Conservation (phyloP, 2,329 filamentous ascomycete genomes). For the Cladosporium austrohemisphaericum region DNA sequence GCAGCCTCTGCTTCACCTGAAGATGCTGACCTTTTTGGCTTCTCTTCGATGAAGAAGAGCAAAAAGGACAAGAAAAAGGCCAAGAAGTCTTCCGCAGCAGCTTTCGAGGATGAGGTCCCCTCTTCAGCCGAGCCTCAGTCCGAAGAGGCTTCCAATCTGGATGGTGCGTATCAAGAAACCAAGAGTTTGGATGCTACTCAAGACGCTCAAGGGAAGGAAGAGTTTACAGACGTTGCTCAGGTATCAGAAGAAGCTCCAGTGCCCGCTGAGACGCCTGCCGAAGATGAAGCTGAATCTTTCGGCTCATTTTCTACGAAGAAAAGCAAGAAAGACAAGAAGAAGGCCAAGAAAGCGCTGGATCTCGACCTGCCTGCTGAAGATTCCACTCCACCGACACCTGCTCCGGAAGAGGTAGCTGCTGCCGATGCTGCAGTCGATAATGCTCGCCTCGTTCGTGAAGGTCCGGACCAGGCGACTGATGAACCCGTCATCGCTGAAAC, state of each 20-base stretch:
- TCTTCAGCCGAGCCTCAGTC: no score
- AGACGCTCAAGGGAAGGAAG: no score
- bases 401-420: not conserved
- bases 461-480: not conserved
- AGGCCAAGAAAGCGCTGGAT: constrained; percentile 17
- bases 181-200: no score
- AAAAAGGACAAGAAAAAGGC: constrained; percentile 45
- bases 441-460: not conserved
- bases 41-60: constrained; percentile 29
- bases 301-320: constrained; percentile 21
- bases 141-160: no score
- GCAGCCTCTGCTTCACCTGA: not conserved
- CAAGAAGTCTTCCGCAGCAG: constrained; percentile 15
- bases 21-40: constrained; percentile 22
- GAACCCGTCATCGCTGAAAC: not conserved
- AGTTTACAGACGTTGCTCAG: no score
- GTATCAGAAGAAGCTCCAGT: no score
- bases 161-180: no score
- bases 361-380: not conserved
- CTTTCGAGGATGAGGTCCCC: not conserved
- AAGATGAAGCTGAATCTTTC: constrained; percentile 14
- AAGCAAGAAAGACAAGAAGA: constrained; percentile 27
- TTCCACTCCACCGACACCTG: not conserved
- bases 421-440: not conserved
- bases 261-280: no score